Evolutionary conservation across 441 rosid genomes (phyloP), one percentile per base, ranked within the genome.

Genomic region (Erodium trifolium): DNA sequence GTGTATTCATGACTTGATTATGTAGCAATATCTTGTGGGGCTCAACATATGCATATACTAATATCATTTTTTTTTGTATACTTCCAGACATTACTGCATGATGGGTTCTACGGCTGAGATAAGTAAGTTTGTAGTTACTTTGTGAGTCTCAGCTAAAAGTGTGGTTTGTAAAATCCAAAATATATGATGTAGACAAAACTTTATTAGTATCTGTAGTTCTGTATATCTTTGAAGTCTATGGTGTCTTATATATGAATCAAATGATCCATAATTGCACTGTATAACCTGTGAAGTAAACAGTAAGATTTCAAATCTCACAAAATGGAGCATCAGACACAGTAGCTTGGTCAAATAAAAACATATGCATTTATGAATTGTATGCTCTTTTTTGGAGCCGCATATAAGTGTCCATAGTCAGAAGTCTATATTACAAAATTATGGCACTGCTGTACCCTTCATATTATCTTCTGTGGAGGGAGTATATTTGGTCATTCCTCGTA

Each of bases 1-100:
- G 13, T 67, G 65, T 72, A 39, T 73, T 2, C 16, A 49, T 66
- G 49, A 47, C 53, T 66, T 71, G 68, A 67, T 74, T 59, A 57
- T 57, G 23, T 64, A 59, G n/a, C 63, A 53, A 68, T 64, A 45
- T 5, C 45, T 62, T 68, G n/a, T 66, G 23, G 7, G 70, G 31
- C 41, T 60, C 67, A 41, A 45, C 53, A 59, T 72, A 12, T 59
- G 14, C 19, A 7, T 60, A 51, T 43, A 39, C 77, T 81, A 19
- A 82, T 17, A 51, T 63, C 19, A 63, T 75, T 31, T 31, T 31
- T 68, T 78, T 76, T 65, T 71, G 13, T 78, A 73, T 65, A 64
- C 69, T 80, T 77, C 73, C 93, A 93, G 99, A 71, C 88, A 90
- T 75, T 90, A 88, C 71, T 93, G 97, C 85, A 77, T 96, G 71